Percentiles rank a stretch among this genome's conserved stretches.
phyloP scores from a whole-genome alignment of 495 filamentous ascomycete species.

The Annulohypoxylon nitens region DNA sequence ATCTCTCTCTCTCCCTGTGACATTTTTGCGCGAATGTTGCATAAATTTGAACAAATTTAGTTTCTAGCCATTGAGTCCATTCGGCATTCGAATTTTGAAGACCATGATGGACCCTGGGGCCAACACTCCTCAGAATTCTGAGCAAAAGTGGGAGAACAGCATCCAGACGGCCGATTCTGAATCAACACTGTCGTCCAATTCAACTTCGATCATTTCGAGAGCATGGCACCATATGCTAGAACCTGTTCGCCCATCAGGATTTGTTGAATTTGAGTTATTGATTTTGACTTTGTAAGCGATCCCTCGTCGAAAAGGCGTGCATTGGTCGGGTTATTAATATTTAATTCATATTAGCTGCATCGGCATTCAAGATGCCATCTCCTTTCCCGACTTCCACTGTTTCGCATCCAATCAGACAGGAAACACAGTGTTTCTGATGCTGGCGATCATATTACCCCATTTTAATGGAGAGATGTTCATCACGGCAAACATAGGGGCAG shows the following conservation, averaged over 20 bases:
- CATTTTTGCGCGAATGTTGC: not conserved
- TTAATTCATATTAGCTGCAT: slow-evolving; percentile 44
- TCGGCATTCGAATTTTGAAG: not conserved
- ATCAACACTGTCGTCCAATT: slow-evolving; percentile 6
- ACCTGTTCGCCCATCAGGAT: slow-evolving; percentile 51
- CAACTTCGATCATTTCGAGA: slow-evolving; percentile 41
- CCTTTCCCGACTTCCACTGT: slow-evolving; percentile 72
- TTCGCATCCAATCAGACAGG: slow-evolving; percentile 77
- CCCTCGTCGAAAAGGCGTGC: not conserved
- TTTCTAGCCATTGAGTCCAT: not conserved
- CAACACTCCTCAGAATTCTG: slow-evolving; percentile 16
- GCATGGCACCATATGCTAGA: slow-evolving; percentile 56
- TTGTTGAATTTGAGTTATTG: slow-evolving; percentile 59
- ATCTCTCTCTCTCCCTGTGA: slow-evolving; percentile 5
- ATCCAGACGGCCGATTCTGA: slow-evolving; percentile 16
- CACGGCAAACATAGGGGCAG: slow-evolving; percentile 65
- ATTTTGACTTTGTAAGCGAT: slow-evolving; percentile 59
- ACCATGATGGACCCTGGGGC: slow-evolving; percentile 31
- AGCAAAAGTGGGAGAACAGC: slow-evolving; percentile 23
- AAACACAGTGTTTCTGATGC: slow-evolving; percentile 70
- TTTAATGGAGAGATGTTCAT: slow-evolving; percentile 62
- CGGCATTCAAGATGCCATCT: slow-evolving; percentile 69
- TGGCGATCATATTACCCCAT: slow-evolving; percentile 66
- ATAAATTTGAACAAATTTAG: not conserved
- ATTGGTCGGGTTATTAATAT: slow-evolving; percentile 31